Evolutionary conservation across 2,329 filamentous ascomycete species (phyloP).

Genomic region (Chrysosporium keratinophilum): DNA sequence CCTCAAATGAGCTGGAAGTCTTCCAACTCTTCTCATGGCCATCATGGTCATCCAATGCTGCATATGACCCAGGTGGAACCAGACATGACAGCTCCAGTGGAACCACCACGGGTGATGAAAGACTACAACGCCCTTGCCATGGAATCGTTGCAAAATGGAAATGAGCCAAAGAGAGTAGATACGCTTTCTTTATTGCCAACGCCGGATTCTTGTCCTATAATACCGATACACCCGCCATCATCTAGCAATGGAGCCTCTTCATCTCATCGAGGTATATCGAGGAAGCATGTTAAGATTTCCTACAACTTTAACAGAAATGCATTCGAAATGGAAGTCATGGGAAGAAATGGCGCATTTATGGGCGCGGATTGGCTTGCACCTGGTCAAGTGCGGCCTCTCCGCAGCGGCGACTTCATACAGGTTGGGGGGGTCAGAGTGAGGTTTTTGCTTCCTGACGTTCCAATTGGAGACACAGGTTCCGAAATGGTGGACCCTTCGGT

Average conservation of each 20-base stretch:
- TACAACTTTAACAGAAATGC: constrained; percentile 48
- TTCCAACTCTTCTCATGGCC: constrained; percentile 37
- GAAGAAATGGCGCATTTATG: constrained; percentile 49
- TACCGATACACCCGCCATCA: constrained; percentile 50
- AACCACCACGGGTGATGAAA: constrained; percentile 22
- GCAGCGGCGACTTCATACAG: constrained; percentile 49
- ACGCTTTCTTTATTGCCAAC: constrained; percentile 41
- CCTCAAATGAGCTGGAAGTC: constrained; percentile 39
- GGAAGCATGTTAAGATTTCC: constrained; percentile 51
- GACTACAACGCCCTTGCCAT: constrained; percentile 41
- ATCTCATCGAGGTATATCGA: constrained; percentile 50
- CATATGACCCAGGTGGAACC: constrained; percentile 17
- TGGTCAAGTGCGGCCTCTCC: constrained; percentile 40
- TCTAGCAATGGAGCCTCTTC: constrained; percentile 36
- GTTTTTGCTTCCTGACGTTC: constrained; percentile 47
- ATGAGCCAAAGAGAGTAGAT: constrained; percentile 36
- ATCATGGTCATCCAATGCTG: constrained; percentile 24
- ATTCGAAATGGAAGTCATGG: constrained; percentile 51
- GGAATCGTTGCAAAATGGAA: constrained; percentile 32
- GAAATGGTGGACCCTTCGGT: constrained; percentile 36
- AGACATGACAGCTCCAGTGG: constrained; percentile 8
- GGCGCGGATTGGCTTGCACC: constrained; percentile 42
- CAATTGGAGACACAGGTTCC: constrained; percentile 39
- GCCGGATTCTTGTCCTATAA: constrained; percentile 44
- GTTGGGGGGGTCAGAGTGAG: constrained; percentile 48